A percentile compares a stretch with the other conserved stretches of the same genome.
phyloP scores from a whole-genome alignment of 2,329 filamentous ascomycete genomes.

The Microdochium paspali region DNA sequence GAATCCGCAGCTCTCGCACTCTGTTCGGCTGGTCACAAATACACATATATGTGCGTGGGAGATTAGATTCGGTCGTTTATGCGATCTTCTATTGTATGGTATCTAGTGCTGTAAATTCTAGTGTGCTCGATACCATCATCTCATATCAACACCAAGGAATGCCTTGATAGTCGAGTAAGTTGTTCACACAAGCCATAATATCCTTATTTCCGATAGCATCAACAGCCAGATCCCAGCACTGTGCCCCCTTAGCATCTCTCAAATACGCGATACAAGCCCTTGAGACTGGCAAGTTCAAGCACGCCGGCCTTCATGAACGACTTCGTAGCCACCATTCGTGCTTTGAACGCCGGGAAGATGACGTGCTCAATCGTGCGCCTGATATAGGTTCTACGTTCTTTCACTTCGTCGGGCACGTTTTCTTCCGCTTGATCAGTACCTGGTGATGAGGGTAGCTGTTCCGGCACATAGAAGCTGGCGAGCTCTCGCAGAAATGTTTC shows the following conservation, averaged over 20 bases:
- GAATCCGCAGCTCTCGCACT: too few species aligned
- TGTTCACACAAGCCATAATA: too few species aligned
- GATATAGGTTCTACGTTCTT: conserved; percentile 58
- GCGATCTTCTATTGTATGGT: too few species aligned
- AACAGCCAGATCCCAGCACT: conserved; percentile 12
- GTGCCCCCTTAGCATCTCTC: conserved; percentile 60
- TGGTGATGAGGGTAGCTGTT: conserved; percentile 54
- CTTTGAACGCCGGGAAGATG: conserved; percentile 82
- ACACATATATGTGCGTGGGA: too few species aligned
- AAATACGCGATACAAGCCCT: conserved; percentile 89
- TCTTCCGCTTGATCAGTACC: conserved; percentile 24
- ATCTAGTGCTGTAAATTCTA: too few species aligned
- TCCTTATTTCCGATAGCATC: too few species aligned
- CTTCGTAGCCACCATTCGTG: conserved; percentile 73
- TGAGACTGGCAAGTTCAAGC: conserved; percentile 82
- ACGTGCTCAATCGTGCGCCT: conserved; percentile 70
- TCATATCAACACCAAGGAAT: too few species aligned
- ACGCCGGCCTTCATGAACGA: conserved; percentile 64
- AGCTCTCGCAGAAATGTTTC: conserved; percentile 76
- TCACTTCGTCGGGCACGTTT: conserved; percentile 37
- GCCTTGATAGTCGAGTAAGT: too few species aligned
- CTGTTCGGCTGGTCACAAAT: too few species aligned
- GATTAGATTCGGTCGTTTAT: too few species aligned
- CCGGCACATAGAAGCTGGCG: conserved; percentile 83
- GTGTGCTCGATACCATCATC: too few species aligned